Evolutionary conservation across 2,329 filamentous ascomycete species (phyloP), one percentile per base, ranked within the genome.

Genomic region (Colletotrichum filicis): DNA sequence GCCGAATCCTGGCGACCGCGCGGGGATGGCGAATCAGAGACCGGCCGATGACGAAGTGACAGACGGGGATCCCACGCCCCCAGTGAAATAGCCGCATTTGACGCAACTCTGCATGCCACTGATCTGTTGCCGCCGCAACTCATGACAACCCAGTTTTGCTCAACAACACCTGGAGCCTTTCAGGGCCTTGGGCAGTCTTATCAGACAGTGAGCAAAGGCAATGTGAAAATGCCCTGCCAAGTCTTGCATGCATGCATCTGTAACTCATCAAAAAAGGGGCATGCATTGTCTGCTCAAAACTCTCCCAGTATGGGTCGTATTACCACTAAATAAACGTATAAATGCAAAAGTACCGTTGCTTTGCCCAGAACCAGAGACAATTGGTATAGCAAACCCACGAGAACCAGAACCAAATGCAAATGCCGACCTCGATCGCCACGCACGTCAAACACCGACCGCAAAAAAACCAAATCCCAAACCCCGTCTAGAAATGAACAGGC

Each of bases 251-350:
- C 14, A 37, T 37, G 14, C 28, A 24, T 37, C 28, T n/a, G 32
- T 19, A 46, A 6, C 35, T 32, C 59, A 16, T 35, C n/a, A 2
- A 26, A 46, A 57, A 57, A 49, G 64, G 28, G n/a, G 7, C 35
- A 19, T 55, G n/a, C 30, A 11, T 5, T 49, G 52, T 66, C 35
- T 30, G 32, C 9, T 61, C 56, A 73, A 61, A 60, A 67, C 60
- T 71, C 56, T 66, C 19, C 60, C 58, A 49, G 61, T 22, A 37
- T 35, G 71, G 60, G 67, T 56, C 70, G 71, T 71, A 73, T 73
- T 73, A 73, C 61, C 49, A 73, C 66, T 73, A 73, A 46, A 69
- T 70, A 59, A 71, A 61, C 66, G 46, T 70, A 70, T 65, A 73
- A 49, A 73, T 57, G 52, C 66, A 66, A 70, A 66, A 70, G 57